These are phyloP conservation scores for Phytophthora fragariaefolia DNA, from an alignment of 352 stramenopile genomes.

Conservation along the genomic window DNA sequence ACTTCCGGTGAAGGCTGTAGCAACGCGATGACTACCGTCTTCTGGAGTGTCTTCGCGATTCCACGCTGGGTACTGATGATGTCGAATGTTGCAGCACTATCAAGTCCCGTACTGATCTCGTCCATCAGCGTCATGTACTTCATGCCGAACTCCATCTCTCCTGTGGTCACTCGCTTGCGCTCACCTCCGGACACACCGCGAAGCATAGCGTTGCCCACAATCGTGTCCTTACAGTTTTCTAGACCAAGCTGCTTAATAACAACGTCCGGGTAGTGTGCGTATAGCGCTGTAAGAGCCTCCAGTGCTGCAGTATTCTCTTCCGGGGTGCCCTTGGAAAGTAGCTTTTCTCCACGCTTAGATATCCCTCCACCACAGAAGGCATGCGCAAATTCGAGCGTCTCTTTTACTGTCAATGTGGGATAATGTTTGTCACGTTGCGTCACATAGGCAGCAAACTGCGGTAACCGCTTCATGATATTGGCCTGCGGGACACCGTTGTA, in stretches of 20 bases:
- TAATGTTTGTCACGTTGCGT: constrained; percentile 88
- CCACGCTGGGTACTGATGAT: constrained; percentile 42
- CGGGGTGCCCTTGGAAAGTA: constrained; percentile 20
- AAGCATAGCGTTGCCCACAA: constrained; percentile 58
- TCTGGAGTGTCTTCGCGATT: constrained; percentile 29
- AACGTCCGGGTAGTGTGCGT: constrained; percentile 37
- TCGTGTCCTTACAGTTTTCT: constrained; percentile 58
- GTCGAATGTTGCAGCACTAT: constrained; percentile 65
- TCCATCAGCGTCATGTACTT: constrained; percentile 88
- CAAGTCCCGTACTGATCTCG: constrained; percentile 93
- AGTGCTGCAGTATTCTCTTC: constrained; percentile 26
- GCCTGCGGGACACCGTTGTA: constrained; percentile 52
- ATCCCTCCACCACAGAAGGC: constrained; percentile 44
- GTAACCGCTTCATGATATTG: constrained; percentile 41
- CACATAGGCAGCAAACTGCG: constrained; percentile 57
- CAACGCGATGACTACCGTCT: constrained; percentile 63
- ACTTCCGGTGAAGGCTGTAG: constrained; percentile 36
- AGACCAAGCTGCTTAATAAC: constrained; percentile 52
- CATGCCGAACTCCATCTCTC: constrained; percentile 88
- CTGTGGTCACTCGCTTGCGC: constrained; percentile 72
- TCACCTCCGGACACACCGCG: constrained; percentile 73
- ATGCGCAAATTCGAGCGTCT: constrained; percentile 59
- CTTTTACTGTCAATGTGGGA: constrained; percentile 56
- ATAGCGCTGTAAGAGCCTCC: constrained; percentile 24
- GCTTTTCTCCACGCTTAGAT: constrained; percentile 15